Conservation (phyloP, 2,329 filamentous ascomycete genomes). For the Didymella pinodella region DNA sequence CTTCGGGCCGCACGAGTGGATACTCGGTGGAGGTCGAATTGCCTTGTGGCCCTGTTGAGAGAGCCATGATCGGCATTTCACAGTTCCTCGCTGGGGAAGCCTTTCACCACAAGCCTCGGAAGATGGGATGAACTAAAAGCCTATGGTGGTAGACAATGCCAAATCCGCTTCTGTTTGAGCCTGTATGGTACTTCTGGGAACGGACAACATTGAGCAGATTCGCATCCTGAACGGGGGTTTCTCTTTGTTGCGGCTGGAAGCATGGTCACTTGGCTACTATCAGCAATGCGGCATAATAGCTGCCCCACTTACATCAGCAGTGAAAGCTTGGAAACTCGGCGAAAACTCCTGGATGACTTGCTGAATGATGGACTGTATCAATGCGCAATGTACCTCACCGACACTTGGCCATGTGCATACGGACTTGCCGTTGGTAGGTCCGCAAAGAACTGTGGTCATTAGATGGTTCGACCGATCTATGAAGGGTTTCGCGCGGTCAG, state of each 20-base stretch:
- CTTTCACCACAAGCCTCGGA: not conserved
- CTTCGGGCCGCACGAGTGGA: not conserved
- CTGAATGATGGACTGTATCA: not conserved
- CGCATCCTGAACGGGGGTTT: not conserved
- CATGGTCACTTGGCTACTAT: not conserved
- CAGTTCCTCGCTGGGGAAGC: not conserved
- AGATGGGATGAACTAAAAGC: not conserved
- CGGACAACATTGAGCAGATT: not conserved
- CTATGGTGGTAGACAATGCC: not conserved
- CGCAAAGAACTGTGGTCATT: not conserved
- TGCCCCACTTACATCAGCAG: not conserved
- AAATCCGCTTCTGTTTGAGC: not conserved
- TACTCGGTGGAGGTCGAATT: not conserved
- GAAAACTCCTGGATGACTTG: not conserved
- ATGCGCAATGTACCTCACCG: not conserved
- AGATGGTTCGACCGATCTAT: not conserved
- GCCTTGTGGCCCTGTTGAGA: not conserved
- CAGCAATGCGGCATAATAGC: not conserved
- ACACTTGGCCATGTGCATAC: not conserved
- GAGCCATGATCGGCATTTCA: not conserved
- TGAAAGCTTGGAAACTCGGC: not conserved
- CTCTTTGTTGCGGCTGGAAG: slow-evolving; percentile 3
- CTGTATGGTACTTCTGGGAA: not conserved
- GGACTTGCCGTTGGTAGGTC: not conserved
- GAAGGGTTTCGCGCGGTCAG: not conserved